A percentile compares a stretch with the other conserved stretches of the same genome.
Conservation (phyloP, 352 stramenopile species). For the Globisporangium okanoganense region DNA sequence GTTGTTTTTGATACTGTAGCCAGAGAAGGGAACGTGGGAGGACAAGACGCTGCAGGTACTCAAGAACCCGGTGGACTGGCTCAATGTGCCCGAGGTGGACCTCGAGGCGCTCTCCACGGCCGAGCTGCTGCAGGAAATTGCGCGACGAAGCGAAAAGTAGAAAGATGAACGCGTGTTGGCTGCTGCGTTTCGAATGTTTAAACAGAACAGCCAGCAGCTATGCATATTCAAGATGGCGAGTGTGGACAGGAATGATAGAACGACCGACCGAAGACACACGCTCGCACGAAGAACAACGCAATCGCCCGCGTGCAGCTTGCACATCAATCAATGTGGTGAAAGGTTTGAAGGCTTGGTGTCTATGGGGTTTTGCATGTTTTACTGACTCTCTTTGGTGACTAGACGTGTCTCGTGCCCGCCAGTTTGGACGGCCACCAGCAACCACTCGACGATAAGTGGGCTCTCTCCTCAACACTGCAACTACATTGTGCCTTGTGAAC, state of each 20-base stretch:
- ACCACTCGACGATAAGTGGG: too few relatives aligned
- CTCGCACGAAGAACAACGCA: too few relatives aligned
- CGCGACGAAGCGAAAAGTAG: conserved; percentile 56
- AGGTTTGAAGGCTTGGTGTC: too few relatives aligned
- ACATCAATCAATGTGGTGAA: background rate
- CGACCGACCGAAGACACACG: background rate
- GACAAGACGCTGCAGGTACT: conserved; percentile 92
- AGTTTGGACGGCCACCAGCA: too few relatives aligned
- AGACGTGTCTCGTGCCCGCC: too few relatives aligned
- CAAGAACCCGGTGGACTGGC: conserved; percentile 93
- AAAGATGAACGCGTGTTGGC: background rate
- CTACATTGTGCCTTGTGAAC: too few relatives aligned
- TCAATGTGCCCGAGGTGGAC: conserved; percentile 78
- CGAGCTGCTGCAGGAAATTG: conserved; percentile 75
- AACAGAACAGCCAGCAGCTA: background rate
- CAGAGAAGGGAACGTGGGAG: conserved; percentile 87
- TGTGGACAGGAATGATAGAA: conserved; percentile 3
- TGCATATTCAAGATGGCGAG: background rate
- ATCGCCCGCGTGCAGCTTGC: background rate
- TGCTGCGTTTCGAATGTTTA: background rate
- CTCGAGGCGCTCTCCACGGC: conserved; percentile 66
- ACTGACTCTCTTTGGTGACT: too few relatives aligned
- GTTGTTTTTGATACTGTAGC: too few relatives aligned
- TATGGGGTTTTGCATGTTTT: too few relatives aligned
- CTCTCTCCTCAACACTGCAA: too few relatives aligned